A percentile compares a stretch with the other conserved stretches of the same genome.
Conservation (phyloP, 2,329 filamentous ascomycete species). For the Epichloe brachyelytri region DNA sequence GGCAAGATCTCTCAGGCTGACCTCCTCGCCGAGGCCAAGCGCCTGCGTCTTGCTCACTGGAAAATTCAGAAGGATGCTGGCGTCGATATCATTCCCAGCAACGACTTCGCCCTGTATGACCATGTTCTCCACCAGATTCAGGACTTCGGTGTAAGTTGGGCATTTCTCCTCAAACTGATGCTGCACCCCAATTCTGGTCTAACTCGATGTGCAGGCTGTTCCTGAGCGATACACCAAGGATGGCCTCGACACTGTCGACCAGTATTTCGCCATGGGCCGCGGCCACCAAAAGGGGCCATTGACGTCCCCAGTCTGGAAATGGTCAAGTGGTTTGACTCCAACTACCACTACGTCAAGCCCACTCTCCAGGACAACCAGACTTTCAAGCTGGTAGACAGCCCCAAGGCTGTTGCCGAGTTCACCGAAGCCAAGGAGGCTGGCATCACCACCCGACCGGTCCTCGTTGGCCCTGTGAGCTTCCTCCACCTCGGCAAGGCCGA, state of each 20-base stretch:
- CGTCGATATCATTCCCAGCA: conserved; percentile 95
- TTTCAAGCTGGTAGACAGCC: conserved; percentile 76
- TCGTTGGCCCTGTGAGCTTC: conserved; percentile 95
- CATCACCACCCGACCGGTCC: conserved; percentile 81
- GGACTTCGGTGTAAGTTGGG: conserved; percentile 71
- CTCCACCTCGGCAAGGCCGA: conserved; percentile 96
- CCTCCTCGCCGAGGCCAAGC: conserved; percentile 89
- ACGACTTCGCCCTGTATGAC: conserved; percentile 98
- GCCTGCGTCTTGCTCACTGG: conserved; percentile 94
- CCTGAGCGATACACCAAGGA: conserved; percentile 90
- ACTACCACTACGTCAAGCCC: conserved; percentile 99
- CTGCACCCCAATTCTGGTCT: background rate
- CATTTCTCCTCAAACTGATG: background rate
- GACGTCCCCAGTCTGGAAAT: conserved; percentile 95
- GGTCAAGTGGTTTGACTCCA: conserved; percentile 99
- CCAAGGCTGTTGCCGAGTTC: conserved; percentile 93
- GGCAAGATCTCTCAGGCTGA: conserved; percentile 89
- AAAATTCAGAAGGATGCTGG: conserved; percentile 98
- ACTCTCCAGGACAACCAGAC: conserved; percentile 93
- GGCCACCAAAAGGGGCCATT: conserved; percentile 88
- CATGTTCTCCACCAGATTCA: conserved; percentile 97
- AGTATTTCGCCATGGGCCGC: conserved; percentile 99
- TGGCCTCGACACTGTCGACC: conserved; percentile 76
- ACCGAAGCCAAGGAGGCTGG: conserved; percentile 96
- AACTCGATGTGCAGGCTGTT: conserved; percentile 46